These are phyloP conservation scores for Peltaster fructicola DNA, from an alignment of 2,329 filamentous ascomycete genomes.

Conservation along the genomic window DNA sequence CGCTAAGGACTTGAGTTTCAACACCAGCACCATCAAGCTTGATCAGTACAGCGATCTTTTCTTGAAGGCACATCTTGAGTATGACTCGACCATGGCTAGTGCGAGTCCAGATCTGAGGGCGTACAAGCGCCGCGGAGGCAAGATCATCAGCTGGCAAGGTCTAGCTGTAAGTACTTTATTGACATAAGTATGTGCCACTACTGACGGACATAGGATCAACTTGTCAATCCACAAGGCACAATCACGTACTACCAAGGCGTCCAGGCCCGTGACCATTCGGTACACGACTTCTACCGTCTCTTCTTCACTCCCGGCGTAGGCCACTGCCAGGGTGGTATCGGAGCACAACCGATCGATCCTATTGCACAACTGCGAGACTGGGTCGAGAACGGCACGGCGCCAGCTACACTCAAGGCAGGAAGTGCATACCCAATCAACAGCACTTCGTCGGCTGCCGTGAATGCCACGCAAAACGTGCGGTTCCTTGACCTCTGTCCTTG, in stretches of 20 bases:
- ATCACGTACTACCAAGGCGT: conserved; percentile 22
- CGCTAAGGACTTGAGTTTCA: conserved; percentile 15
- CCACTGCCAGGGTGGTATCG: conserved; percentile 17
- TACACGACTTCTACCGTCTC: conserved; percentile 16
- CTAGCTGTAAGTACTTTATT: conserved; percentile 7
- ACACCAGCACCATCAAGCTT: conserved; percentile 16
- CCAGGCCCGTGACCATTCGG: conserved; percentile 3
- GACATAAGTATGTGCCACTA: conserved; percentile 15
- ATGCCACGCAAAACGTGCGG: conserved; percentile 2
- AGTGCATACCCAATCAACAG: conserved; percentile 8
- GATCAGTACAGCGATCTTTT: conserved; percentile 11
- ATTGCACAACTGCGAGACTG: conserved; percentile 5
- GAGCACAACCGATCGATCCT: conserved; percentile 5
- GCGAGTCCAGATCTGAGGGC: conserved; percentile 20
- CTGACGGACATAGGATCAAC: too few species aligned
- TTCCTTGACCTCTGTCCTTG: conserved; percentile 7
- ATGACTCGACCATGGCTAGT: conserved; percentile 20
- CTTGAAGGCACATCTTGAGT: conserved; percentile 12
- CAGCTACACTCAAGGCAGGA: conserved; percentile 4
- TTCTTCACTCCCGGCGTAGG: conserved; percentile 18
- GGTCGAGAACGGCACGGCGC: conserved; percentile 8
- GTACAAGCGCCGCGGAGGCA: conserved; percentile 22
- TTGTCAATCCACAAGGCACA: conserved; percentile 22
- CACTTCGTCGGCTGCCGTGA: conserved; percentile 2
- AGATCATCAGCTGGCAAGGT: conserved; percentile 28